A percentile compares a stretch with the other conserved stretches of the same genome.
Conservation (phyloP, 2,329 filamentous ascomycete genomes). For the Neopestalotiopsis clavispora region DNA sequence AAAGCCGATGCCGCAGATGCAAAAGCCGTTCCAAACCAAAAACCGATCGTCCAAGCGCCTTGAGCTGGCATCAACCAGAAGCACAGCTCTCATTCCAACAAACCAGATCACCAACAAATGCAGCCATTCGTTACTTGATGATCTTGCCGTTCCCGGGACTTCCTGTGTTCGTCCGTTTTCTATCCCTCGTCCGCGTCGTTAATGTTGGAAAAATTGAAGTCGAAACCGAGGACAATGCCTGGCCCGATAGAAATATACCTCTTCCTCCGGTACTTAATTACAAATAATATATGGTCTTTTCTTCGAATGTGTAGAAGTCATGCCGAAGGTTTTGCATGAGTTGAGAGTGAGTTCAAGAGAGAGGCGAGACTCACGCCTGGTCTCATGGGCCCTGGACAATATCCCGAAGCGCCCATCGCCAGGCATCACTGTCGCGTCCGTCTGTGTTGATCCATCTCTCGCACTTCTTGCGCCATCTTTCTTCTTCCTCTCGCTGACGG, state of each 20-base stretch:
- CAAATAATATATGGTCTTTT: constrained; percentile 10
- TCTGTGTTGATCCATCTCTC: constrained; percentile 78
- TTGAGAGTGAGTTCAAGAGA: constrained; percentile 10
- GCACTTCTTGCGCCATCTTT: constrained; percentile 87
- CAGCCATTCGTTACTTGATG: background rate
- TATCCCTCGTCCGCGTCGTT: background rate
- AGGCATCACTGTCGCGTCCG: constrained; percentile 61
- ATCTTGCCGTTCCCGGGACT: background rate
- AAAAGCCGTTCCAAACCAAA: constrained; percentile 9
- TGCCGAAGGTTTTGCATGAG: background rate
- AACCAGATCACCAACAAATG: background rate
- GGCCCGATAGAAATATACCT: background rate
- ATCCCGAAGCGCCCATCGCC: constrained; percentile 79
- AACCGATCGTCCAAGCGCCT: constrained; percentile 9
- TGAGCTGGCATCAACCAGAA: constrained; percentile 3
- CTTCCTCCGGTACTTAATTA: background rate
- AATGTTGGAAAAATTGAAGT: background rate
- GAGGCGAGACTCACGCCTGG: background rate
- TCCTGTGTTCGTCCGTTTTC: background rate
- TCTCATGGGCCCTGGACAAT: constrained; percentile 48
- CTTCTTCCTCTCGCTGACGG: constrained; percentile 89
- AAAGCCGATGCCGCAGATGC: constrained; percentile 15
- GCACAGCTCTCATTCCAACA: background rate
- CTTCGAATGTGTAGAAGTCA: constrained; percentile 1
- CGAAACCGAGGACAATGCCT: background rate